Base-by-base conservation (phyloP, 495 filamentous ascomycete genomes). In the Aspergillus conjunctus region DNA sequence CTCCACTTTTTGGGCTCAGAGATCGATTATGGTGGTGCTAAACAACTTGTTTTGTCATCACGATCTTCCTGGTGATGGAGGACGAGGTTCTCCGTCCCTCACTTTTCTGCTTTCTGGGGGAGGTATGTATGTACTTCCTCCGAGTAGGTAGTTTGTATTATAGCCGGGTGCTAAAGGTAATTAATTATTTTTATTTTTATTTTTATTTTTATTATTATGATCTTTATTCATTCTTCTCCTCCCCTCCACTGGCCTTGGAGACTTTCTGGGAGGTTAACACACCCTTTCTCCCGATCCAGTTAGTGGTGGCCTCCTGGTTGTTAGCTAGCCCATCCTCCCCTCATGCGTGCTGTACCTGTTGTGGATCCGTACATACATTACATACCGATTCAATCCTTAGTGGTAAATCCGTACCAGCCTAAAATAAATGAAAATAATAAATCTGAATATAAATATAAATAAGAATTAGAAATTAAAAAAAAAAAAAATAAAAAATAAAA, bases 311-410 rank as follows among this genome's bases (percentile, higher is more conserved):
- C 11, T 11, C 37, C 37, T 41, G 37, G 37, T 11, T 41, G 37
- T n/a, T 41, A 11, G 51, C 12, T 54, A 39, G 33, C 51, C 51
- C 26, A n/a, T 12, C 50, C 50, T 53, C 31, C 31, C 52, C n/a
- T 41, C 39, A 20, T 46, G 21, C 6, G 54, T 31, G 5, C 9
- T 56, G 22, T 44, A 44, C 22, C 20, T 44, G 26, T 26, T 32
- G 41, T 32, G 39, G 41, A 41, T 51, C 30, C 31, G 21, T 51
- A 43, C 31, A 55, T 59, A 63, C 31, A 56, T 51, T 64, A 60
- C 60, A 59, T 63, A 59, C 60, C 43, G 45, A 58, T 58, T 44
- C 57, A 55, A 32, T 51, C 34, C 58, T 39, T 14, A 50, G 30
- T 20, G 21, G 45, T 48, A 54, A 61, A 54, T 53, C 58, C 33